Evolutionary conservation across 148 eudicot genomes (phyloP).

Genomic region (Cornus kousa): DNA sequence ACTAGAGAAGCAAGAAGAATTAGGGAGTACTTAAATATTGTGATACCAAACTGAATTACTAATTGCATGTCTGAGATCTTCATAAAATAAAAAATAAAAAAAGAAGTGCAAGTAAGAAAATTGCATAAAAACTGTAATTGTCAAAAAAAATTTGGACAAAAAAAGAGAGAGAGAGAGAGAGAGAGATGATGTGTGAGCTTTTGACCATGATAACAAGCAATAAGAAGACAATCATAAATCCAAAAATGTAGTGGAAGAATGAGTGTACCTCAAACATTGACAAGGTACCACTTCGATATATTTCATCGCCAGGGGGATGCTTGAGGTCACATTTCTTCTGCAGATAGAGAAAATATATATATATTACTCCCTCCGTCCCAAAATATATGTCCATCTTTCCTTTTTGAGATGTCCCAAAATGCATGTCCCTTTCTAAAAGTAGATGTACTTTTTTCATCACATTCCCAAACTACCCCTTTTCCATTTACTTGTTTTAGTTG

Average conservation of each 20-base stretch:
- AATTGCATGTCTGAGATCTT: neutral
- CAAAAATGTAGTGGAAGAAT: neutral
- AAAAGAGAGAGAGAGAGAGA: no score
- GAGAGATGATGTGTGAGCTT: neutral
- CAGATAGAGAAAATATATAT: conserved; percentile 17
- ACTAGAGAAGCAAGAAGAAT: conserved; percentile 1
- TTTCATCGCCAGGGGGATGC: conserved; percentile 99
- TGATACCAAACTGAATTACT: neutral
- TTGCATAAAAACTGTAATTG: neutral
- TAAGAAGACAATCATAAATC: neutral
- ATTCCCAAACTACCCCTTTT: no score
- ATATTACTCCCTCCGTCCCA: no score
- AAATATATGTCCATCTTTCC: no score
- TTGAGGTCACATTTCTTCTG: conserved; percentile 97
- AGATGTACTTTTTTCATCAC: no score
- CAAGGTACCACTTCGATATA: conserved; percentile 86
- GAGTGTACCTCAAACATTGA: conserved; percentile 94
- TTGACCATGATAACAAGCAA: neutral
- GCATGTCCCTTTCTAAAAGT: no score
- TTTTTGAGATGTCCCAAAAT: no score
- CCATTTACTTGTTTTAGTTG: no score
- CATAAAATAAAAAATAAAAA: neutral
- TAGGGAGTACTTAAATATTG: no score
- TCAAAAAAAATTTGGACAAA: no score
- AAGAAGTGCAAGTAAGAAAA: neutral